These are phyloP conservation scores for Epicoccum nigrum DNA, from an alignment of 2,329 filamentous ascomycete genomes.

Conservation along the genomic window DNA sequence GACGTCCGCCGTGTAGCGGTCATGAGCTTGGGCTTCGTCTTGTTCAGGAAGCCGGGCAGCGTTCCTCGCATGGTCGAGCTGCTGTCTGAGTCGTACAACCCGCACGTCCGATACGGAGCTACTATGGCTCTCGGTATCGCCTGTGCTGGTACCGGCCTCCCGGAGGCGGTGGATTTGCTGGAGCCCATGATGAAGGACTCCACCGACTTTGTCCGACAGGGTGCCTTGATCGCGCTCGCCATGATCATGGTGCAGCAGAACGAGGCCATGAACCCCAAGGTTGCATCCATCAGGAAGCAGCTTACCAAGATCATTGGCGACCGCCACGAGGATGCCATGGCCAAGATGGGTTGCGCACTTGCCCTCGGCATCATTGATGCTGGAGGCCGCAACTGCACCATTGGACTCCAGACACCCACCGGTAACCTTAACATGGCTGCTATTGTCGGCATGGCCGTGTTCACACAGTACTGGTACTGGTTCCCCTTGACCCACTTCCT, in stretches of 20 bases:
- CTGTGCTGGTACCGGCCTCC: slow-evolving; percentile 92
- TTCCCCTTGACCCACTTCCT: slow-evolving; percentile 99
- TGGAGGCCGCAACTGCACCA: slow-evolving; percentile 96
- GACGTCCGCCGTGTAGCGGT: slow-evolving; percentile 95
- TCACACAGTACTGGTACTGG: slow-evolving; percentile 99
- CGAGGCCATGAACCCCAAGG: slow-evolving; percentile 97
- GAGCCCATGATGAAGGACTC: slow-evolving; percentile 99
- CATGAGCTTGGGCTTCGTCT: slow-evolving; percentile 96
- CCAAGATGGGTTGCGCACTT: slow-evolving; percentile 94
- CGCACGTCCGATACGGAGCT: slow-evolving; percentile 95
- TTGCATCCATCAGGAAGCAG: slow-evolving; percentile 86
- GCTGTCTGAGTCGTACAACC: slow-evolving; percentile 97
- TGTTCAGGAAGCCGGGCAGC: slow-evolving; percentile 96
- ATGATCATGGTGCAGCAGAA: slow-evolving; percentile 99
- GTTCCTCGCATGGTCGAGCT: slow-evolving; percentile 99
- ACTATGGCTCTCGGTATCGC: slow-evolving; percentile 99
- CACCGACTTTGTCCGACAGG: slow-evolving; percentile 96
- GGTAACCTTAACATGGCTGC: slow-evolving; percentile 99
- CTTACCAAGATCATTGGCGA: slow-evolving; percentile 93
- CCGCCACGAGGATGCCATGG: slow-evolving; percentile 98
- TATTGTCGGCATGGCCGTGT: slow-evolving; percentile 96
- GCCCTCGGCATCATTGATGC: slow-evolving; percentile 97
- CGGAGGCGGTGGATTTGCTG: slow-evolving; percentile 93
- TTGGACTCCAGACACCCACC: slow-evolving; percentile 95
- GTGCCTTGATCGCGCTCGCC: slow-evolving; percentile 87